Conservation (phyloP, 2,329 filamentous ascomycete genomes). For the Paecilomyces variotii region DNA sequence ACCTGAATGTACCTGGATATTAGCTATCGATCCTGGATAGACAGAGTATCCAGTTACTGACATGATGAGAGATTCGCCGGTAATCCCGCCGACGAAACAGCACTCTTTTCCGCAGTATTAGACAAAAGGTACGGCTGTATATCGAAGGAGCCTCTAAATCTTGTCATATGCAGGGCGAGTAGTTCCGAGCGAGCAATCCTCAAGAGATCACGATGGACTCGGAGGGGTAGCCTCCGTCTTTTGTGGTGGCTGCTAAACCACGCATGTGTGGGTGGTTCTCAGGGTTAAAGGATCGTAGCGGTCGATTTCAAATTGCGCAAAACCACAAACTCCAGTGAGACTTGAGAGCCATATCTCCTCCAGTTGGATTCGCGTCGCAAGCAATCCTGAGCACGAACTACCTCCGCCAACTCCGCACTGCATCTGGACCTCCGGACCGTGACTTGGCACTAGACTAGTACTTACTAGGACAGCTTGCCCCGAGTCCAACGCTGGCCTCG, state of each 20-base stretch:
- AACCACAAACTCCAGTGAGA: neutral
- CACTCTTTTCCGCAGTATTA: neutral
- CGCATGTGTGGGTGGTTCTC: neutral
- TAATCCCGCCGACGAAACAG: neutral
- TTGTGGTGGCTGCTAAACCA: neutral
- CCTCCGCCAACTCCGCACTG: neutral
- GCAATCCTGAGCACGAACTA: neutral
- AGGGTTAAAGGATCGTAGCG: neutral
- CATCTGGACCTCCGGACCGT: neutral
- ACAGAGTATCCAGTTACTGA: neutral
- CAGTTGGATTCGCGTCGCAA: constrained; percentile 40
- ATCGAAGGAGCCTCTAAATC: neutral
- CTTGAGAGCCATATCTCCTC: neutral
- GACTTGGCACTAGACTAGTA: no score
- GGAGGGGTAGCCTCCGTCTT: neutral
- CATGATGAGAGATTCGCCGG: neutral
- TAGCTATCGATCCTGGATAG: neutral
- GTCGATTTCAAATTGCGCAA: neutral
- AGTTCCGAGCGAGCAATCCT: neutral
- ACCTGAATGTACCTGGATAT: constrained; percentile 50
- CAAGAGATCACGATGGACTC: neutral
- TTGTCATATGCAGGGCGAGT: neutral
- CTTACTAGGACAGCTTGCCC: neutral
- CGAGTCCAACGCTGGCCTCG: neutral
- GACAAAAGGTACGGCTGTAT: neutral